phyloP scores from a whole-genome alignment of 352 stramenopile genomes.

The Plasmopara viticola region DNA sequence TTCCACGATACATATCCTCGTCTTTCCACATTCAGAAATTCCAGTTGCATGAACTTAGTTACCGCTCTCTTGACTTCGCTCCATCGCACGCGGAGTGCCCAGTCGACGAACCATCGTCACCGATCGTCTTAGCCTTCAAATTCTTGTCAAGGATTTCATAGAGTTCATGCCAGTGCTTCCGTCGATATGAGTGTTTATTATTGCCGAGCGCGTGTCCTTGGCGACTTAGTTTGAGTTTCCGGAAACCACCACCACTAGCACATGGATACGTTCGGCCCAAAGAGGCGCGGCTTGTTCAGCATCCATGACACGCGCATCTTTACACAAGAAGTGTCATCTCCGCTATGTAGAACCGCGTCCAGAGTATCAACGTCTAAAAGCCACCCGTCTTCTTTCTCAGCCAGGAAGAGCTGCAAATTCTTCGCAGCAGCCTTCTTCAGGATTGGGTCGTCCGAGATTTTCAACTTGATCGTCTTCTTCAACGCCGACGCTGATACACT shows the following conservation, averaged over 20 bases:
- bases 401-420: not conserved
- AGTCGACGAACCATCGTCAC: not conserved
- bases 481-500: not conserved
- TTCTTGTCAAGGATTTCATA: not conserved
- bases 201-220: not conserved
- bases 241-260: not conserved
- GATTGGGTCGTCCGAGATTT: not conserved
- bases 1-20: slow-evolving; percentile 41
- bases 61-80: not conserved
- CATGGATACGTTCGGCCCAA: not conserved
- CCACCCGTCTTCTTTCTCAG: not conserved
- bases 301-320: not conserved
- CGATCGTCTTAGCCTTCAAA: not conserved
- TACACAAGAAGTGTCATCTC: not conserved
- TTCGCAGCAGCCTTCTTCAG: not conserved
- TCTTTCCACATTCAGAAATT: not conserved
- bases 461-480: not conserved
- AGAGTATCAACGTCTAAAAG: not conserved
- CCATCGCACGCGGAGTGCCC: not conserved
- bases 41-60: not conserved
- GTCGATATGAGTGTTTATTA: not conserved
- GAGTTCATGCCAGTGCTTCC: not conserved
- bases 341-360: not conserved
- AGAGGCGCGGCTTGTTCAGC: not conserved
- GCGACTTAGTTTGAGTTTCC: not conserved